A percentile compares a stretch with the other conserved stretches of the same genome.
phyloP scores from a whole-genome alignment of 2,329 filamentous ascomycete species.

The Alternaria metachromatica region DNA sequence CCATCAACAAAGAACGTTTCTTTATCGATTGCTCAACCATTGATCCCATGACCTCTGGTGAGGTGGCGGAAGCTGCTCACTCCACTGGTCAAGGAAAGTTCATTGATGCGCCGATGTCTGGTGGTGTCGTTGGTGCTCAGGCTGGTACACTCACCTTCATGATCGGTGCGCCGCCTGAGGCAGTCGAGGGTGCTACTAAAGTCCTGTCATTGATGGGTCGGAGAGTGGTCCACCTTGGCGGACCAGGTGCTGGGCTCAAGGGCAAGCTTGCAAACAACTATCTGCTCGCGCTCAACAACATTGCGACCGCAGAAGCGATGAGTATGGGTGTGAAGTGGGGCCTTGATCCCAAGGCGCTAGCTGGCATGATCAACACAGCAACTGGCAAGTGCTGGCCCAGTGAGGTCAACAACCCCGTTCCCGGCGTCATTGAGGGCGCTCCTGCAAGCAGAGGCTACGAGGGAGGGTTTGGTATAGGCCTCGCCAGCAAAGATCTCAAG shows the following conservation, averaged over 20 bases:
- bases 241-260: slow-evolving; percentile 82
- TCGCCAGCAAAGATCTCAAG: slow-evolving; percentile 60
- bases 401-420: slow-evolving; percentile 94
- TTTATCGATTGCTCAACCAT: slow-evolving; percentile 98
- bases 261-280: slow-evolving; percentile 99
- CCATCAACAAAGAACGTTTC: slow-evolving; percentile 67
- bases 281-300: slow-evolving; percentile 91
- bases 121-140: slow-evolving; percentile 88
- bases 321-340: slow-evolving; percentile 70
- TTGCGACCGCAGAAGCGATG: slow-evolving; percentile 71
- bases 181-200: slow-evolving; percentile 70
- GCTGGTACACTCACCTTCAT: slow-evolving; percentile 94
- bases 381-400: slow-evolving; percentile 97
- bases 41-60: slow-evolving; percentile 82
- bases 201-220: slow-evolving; percentile 84
- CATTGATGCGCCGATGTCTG: slow-evolving; percentile 96
- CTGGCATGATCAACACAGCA: slow-evolving; percentile 87
- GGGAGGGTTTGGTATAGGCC: slow-evolving; percentile 57
- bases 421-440: slow-evolving; percentile 77
- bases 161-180: slow-evolving; percentile 73
- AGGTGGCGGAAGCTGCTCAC: slow-evolving; percentile 74
- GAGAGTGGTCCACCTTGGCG: slow-evolving; percentile 83
- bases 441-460: slow-evolving; percentile 76
- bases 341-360: slow-evolving; percentile 70
- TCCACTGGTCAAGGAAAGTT: slow-evolving; percentile 75